phyloP scores from a whole-genome alignment of 495 filamentous ascomycete species.

The Penicillium diatomitis region DNA sequence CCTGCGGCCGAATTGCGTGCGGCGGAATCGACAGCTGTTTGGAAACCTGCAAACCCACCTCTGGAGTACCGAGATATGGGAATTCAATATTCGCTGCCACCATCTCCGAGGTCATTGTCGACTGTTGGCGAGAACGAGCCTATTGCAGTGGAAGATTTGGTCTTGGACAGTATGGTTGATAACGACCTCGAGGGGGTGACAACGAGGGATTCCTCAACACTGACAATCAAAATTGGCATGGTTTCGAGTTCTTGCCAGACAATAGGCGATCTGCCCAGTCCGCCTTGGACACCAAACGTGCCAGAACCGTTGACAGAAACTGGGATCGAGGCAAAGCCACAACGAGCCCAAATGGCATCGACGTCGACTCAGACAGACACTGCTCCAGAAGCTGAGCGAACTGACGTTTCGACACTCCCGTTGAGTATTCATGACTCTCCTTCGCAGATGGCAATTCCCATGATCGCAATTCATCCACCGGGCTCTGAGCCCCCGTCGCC shows the following conservation, averaged over 20 bases:
- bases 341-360: constrained; percentile 34
- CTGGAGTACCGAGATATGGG: constrained; percentile 60
- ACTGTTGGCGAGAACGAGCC: background rate
- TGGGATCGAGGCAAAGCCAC: constrained; percentile 3
- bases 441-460: constrained; percentile 40
- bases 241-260: constrained; percentile 69
- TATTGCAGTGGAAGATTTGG: background rate
- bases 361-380: constrained; percentile 65
- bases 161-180: background rate
- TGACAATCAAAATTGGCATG: constrained; percentile 41
- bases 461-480: constrained; percentile 59
- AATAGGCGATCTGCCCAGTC: constrained; percentile 53
- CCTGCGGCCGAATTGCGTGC: constrained; percentile 14
- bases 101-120: constrained; percentile 50
- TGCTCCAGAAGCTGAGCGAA: constrained; percentile 2
- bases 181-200: constrained; percentile 1
- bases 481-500: constrained; percentile 56
- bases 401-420: constrained; percentile 5
- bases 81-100: constrained; percentile 73
- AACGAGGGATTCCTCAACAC: constrained; percentile 22
- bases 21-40: constrained; percentile 7
- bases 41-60: constrained; percentile 4
- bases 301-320: constrained; percentile 18
- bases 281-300: constrained; percentile 56
- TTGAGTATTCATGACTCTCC: constrained; percentile 14